Evolutionary conservation across 768 basidiomycete genomes (phyloP), one percentile per base, ranked within the genome.

Genomic region (Hypholoma fasciculare): DNA sequence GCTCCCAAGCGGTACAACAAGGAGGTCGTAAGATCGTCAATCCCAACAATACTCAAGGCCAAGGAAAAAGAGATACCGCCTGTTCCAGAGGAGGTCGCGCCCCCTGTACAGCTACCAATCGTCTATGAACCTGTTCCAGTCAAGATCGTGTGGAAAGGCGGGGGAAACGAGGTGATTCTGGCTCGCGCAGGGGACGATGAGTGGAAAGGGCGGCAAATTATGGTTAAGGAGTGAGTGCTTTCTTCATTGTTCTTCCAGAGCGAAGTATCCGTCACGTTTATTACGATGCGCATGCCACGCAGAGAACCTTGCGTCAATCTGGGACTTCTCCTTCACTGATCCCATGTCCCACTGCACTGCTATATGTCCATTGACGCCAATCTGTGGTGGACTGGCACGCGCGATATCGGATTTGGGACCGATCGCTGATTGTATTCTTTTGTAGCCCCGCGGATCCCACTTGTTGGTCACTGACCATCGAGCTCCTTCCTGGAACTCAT

Each of bases 401-500:
- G 30, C 30, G 30, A 34, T 34, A 34, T 34, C 30, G 7, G 23
- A 34, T 34, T 34, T 34, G 30, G 7, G 16, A n/a, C 23, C 16
- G 23, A 49, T 34, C 30, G 16, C 54, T 54, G 16, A 47, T 34
- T 47, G 30, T 30, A 27, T 30, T 52, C 36, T 46, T 40, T 30
- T 54, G 38, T 59, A 74, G 74, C 63, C 72, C 71, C 7, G 66
- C 72, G 16, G 62, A 61, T 7, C 72, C 75, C 1, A 61, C 69
- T 23, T 60, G 72, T 12, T 79, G 69, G 66, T 62, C 68, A 34
- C 70, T 75, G 3, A 76, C 71, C n/a, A 76, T 83, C 47, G 38
- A 65, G 46, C 83, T 98, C 0, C 84, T 86, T 9, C 94, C 94
- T 0, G 96, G 96, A 14, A 94, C 94, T 0, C 94, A 98, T 68